Percentiles rank a stretch among this genome's conserved stretches.
Evolutionary conservation across 139 green algal genomes (phyloP).

Genomic region (Chlorella sp.): DNA sequence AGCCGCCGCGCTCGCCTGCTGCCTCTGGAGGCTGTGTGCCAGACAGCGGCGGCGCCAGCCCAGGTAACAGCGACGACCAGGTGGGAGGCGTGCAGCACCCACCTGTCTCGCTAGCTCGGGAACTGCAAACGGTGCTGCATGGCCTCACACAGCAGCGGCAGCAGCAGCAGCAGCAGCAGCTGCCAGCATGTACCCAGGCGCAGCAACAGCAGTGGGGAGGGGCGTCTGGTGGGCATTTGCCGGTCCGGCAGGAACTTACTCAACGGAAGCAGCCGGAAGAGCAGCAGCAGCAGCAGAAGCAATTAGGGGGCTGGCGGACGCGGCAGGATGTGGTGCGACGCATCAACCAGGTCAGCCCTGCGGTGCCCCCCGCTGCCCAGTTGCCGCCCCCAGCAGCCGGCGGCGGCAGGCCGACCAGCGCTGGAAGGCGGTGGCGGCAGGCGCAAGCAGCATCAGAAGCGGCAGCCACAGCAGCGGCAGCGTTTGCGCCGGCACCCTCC

Average conservation of each 20-base stretch:
- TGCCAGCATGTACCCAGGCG: background rate
- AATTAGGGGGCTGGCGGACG: background rate
- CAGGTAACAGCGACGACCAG: background rate
- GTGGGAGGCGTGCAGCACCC: background rate
- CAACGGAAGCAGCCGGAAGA: background rate
- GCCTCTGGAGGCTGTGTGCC: background rate
- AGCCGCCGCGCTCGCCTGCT: background rate
- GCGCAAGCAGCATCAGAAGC: background rate
- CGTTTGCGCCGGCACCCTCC: background rate
- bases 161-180: conserved; percentile 4
- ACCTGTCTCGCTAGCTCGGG: background rate
- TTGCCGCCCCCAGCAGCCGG: background rate
- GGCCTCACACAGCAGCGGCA: background rate
- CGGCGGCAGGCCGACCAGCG: background rate
- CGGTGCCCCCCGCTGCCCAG: background rate
- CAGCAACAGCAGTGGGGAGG: background rate
- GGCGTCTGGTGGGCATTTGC: background rate
- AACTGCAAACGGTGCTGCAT: conserved; percentile 13
- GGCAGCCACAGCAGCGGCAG: conserved; percentile 29
- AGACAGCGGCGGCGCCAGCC: background rate
- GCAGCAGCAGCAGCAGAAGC: background rate
- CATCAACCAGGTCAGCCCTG: conserved; percentile 23
- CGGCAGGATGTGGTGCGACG: background rate
- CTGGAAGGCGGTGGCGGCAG: conserved; percentile 9
- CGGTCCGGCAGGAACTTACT: background rate